Evolutionary conservation across 2,329 filamentous ascomycete genomes (phyloP).

Genomic region (Ampelomyces quisqualis): DNA sequence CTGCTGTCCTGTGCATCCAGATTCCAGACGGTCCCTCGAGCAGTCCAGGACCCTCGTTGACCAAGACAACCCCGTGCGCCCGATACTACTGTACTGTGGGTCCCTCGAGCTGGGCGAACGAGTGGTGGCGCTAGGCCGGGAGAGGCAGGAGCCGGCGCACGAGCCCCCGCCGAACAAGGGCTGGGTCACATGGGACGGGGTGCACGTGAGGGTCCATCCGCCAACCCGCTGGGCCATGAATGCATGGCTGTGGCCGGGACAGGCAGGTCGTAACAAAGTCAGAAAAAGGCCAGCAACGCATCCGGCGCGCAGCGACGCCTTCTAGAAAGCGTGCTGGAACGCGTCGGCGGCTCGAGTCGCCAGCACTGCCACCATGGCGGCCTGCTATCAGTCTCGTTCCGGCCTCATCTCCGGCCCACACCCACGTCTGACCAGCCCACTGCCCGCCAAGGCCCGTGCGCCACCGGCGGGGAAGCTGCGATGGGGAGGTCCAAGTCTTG

Average conservation of each 20-base stretch:
- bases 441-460: constrained; percentile 58
- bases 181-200: too few relatives aligned
- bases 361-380: constrained; percentile 1
- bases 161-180: too few relatives aligned
- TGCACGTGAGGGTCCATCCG: too few relatives aligned
- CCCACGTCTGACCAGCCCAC: constrained; percentile 16
- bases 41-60: too few relatives aligned
- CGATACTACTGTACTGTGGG: too few relatives aligned
- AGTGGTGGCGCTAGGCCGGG: too few relatives aligned
- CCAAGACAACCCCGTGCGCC: too few relatives aligned
- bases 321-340: constrained; percentile 29
- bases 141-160: too few relatives aligned
- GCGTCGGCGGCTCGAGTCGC: not conserved
- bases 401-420: constrained; percentile 19
- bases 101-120: too few relatives aligned
- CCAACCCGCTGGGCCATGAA: too few relatives aligned
- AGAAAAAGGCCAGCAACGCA: constrained; percentile 6
- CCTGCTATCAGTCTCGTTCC: constrained; percentile 19
- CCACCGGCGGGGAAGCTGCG: constrained; percentile 54
- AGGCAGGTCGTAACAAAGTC: constrained; percentile 27
- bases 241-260: constrained; percentile 10
- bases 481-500: constrained; percentile 25
- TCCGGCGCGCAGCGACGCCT: constrained; percentile 7
- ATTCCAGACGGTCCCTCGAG: too few relatives aligned
- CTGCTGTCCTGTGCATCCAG: not conserved